These are phyloP conservation scores for Scutellaria baicalensis DNA, from an alignment of 257 asterid genomes.

Conservation along the genomic window DNA sequence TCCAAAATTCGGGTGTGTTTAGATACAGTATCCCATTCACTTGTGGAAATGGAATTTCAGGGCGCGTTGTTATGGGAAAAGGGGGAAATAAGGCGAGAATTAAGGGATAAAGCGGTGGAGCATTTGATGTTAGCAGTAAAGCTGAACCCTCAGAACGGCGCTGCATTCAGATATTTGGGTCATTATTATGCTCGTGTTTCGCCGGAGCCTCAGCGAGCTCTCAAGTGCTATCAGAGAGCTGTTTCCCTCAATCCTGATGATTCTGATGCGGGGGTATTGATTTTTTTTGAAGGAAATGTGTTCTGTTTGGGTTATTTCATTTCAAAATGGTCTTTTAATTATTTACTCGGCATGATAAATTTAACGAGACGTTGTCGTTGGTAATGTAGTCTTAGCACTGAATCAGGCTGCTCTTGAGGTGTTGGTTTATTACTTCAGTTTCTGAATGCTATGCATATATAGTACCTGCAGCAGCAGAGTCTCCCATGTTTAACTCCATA, in stretches of 20 bases:
- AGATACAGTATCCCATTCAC: not conserved
- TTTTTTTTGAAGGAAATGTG: not conserved
- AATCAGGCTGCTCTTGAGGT: not conserved
- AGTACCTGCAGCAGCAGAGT: not conserved
- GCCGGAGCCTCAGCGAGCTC: slow-evolving; percentile 69
- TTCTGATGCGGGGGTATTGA: slow-evolving; percentile 62
- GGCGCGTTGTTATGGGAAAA: slow-evolving; percentile 72
- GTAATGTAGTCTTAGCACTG: not conserved
- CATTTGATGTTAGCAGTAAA: slow-evolving; percentile 70
- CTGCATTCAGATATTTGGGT: slow-evolving; percentile 80
- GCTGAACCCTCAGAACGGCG: slow-evolving; percentile 69
- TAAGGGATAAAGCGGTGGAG: slow-evolving; percentile 61
- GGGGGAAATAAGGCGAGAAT: slow-evolving; percentile 36
- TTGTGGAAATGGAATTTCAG: slow-evolving; percentile 22
- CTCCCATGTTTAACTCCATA: not conserved
- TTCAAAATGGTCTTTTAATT: not conserved
- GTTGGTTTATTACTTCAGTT: not conserved
- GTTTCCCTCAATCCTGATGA: slow-evolving; percentile 81
- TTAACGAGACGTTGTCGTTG: not conserved
- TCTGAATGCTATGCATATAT: not conserved
- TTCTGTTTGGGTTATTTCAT: not conserved
- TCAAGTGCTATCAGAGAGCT: slow-evolving; percentile 93
- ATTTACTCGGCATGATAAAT: not conserved
- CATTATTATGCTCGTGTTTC: slow-evolving; percentile 57
- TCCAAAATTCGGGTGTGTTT: not conserved